phyloP scores from a whole-genome alignment of 78 protist species.

The Emiliania huxleyi region DNA sequence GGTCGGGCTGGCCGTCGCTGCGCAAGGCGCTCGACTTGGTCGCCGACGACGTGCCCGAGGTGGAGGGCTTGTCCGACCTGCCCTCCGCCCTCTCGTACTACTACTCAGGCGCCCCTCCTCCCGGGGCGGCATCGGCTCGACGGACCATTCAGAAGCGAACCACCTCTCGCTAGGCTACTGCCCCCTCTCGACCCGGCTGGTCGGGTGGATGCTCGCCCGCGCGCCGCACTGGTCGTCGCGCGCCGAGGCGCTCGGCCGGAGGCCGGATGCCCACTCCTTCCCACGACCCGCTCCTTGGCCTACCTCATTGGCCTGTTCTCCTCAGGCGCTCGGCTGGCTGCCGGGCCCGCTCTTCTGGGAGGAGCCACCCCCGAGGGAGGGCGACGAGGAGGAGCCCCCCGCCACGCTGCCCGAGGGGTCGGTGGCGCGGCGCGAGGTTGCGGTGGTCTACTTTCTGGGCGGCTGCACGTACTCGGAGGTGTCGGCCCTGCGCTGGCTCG shows the following conservation, averaged over 20 bases:
- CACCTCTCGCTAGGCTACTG: constrained; percentile 81
- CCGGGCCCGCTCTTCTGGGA: not conserved
- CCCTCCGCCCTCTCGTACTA: too few relatives aligned
- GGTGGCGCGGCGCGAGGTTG: not conserved
- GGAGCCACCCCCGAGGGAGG: not conserved
- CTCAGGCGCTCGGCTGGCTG: too few relatives aligned
- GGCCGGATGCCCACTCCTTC: too few relatives aligned
- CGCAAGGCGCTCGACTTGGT: constrained; percentile 34
- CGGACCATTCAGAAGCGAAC: too few relatives aligned
- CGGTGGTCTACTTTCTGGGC: constrained; percentile 80
- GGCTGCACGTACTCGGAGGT: constrained; percentile 82
- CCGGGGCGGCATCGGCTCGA: too few relatives aligned
- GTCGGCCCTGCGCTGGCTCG: constrained; percentile 77
- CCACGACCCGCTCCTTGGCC: too few relatives aligned
- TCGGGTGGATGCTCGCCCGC: constrained; percentile 47
- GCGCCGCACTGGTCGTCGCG: not conserved
- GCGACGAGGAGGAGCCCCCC: not conserved
- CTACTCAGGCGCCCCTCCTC: too few relatives aligned
- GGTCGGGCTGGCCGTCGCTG: not conserved
- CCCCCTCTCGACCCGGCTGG: constrained; percentile 73
- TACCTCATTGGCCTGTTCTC: too few relatives aligned
- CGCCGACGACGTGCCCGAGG: constrained; percentile 59
- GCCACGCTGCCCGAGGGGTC: not conserved
- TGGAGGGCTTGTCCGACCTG: too few relatives aligned
- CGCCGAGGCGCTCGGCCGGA: not conserved